phyloP scores from a whole-genome alignment of 139 green algal genomes.

The Eudorina sp. region DNA sequence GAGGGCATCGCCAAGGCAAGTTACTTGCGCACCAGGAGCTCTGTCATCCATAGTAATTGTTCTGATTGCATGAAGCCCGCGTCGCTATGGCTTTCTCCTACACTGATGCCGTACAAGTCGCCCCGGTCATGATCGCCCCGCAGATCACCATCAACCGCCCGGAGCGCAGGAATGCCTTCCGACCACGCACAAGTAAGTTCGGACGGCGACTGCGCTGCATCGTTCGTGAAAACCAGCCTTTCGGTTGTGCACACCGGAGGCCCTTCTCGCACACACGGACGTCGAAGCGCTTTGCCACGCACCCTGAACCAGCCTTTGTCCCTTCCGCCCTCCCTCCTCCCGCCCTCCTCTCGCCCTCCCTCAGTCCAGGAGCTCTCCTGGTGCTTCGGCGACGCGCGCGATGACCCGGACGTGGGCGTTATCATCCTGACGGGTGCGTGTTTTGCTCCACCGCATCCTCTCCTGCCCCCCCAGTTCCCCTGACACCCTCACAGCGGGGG shows the following conservation, averaged over 20 bases:
- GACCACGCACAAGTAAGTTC: conserved; percentile 82
- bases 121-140: conserved; percentile 4
- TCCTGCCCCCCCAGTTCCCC: too few relatives aligned
- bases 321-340: neutral
- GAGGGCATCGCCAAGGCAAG: conserved; percentile 94
- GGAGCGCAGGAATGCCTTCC: conserved; percentile 96
- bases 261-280: neutral
- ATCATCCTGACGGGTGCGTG: conserved; percentile 92
- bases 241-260: neutral
- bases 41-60: neutral
- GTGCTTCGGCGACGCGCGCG: conserved; percentile 91
- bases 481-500: neutral
- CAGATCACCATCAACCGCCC: conserved; percentile 98
- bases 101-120: neutral
- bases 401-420: conserved; percentile 92
- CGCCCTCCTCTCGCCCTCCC: conserved; percentile 18
- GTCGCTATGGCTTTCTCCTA: neutral
- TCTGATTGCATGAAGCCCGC: neutral
- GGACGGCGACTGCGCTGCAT: neutral
- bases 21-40: too few relatives aligned
- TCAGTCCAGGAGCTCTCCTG: conserved; percentile 89
- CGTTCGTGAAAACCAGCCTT: neutral
- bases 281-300: neutral
- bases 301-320: neutral
- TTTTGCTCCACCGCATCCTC: too few relatives aligned